Conservation (phyloP, 106 monocot genomes). For the Vanilla planifolia region DNA sequence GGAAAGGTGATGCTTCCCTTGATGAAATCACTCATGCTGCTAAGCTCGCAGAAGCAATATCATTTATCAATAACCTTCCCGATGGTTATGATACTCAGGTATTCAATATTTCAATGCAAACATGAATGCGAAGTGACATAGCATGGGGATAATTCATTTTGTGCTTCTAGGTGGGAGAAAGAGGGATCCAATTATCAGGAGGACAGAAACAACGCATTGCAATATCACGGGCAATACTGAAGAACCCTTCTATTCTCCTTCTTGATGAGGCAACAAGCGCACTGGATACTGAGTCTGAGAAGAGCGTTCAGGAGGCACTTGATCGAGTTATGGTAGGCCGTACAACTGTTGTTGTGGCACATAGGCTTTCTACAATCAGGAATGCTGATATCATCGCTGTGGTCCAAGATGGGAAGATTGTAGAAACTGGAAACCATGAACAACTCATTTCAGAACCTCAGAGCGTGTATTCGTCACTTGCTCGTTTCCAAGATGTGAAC, state of each 20-base stretch:
- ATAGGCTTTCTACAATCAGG: slow-evolving; percentile 61
- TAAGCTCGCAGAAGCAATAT: slow-evolving; percentile 63
- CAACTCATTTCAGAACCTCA: slow-evolving; percentile 53
- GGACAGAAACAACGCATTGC: slow-evolving; percentile 80
- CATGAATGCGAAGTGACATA: neutral
- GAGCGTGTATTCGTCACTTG: slow-evolving; percentile 61
- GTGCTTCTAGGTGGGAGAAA: slow-evolving; percentile 52
- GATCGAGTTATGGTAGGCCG: slow-evolving; percentile 76
- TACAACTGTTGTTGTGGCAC: slow-evolving; percentile 68
- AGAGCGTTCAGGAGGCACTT: slow-evolving; percentile 76
- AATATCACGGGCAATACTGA: slow-evolving; percentile 85
- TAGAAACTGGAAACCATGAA: slow-evolving; percentile 83
- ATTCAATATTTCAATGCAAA: neutral
- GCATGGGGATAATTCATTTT: no score
- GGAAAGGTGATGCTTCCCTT: slow-evolving; percentile 64
- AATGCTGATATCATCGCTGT: slow-evolving; percentile 77
- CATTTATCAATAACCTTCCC: slow-evolving; percentile 69
- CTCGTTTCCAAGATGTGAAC: slow-evolving; percentile 60
- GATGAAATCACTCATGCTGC: slow-evolving; percentile 54
- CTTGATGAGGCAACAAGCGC: slow-evolving; percentile 94
- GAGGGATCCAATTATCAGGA: slow-evolving; percentile 69
- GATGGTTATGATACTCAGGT: slow-evolving; percentile 74
- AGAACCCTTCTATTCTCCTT: slow-evolving; percentile 91
- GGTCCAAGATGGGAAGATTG: slow-evolving; percentile 47
- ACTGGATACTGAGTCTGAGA: slow-evolving; percentile 69